These are phyloP conservation scores for Pseudogymnoascus sp. DNA, from an alignment of 2,329 filamentous ascomycete species.

Conservation along the genomic window DNA sequence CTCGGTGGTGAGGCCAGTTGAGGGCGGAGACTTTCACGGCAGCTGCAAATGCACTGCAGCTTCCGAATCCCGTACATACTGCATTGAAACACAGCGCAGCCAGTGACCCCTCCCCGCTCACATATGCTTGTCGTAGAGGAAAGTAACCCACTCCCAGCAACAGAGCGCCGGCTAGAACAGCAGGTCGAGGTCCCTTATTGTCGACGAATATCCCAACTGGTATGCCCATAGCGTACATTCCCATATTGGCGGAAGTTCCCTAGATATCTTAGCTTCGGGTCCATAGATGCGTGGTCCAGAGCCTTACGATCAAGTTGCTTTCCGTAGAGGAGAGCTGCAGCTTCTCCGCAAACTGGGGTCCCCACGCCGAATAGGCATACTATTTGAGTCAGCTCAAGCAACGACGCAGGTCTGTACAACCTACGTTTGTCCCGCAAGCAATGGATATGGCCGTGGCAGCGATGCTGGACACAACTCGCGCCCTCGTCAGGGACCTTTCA, in stretches of 20 bases:
- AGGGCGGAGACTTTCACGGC: conserved; percentile 80
- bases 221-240: conserved; percentile 89
- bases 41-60: conserved; percentile 84
- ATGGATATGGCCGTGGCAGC: conserved; percentile 80
- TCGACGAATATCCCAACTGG: conserved; percentile 87
- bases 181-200: conserved; percentile 69
- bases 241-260: conserved; percentile 74
- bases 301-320: conserved; percentile 76
- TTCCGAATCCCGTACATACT: conserved; percentile 79
- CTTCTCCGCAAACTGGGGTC: conserved; percentile 84
- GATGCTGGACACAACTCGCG: conserved; percentile 73
- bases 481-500: conserved; percentile 49
- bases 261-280: conserved; percentile 33
- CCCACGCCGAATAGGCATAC: conserved; percentile 99
- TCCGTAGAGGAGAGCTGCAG: conserved; percentile 86
- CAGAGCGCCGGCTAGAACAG: conserved; percentile 68
- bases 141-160: conserved; percentile 77
- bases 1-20: conserved; percentile 86
- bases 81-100: conserved; percentile 70
- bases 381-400: conserved; percentile 37
- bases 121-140: conserved; percentile 73
- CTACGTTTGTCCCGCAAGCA: conserved; percentile 87
- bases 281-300: conserved; percentile 11
- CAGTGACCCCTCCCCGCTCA: conserved; percentile 56
- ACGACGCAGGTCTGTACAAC: conserved; percentile 26